These are phyloP conservation scores for Pythium sukuiense DNA, from an alignment of 352 stramenopile genomes.

Conservation along the genomic window DNA sequence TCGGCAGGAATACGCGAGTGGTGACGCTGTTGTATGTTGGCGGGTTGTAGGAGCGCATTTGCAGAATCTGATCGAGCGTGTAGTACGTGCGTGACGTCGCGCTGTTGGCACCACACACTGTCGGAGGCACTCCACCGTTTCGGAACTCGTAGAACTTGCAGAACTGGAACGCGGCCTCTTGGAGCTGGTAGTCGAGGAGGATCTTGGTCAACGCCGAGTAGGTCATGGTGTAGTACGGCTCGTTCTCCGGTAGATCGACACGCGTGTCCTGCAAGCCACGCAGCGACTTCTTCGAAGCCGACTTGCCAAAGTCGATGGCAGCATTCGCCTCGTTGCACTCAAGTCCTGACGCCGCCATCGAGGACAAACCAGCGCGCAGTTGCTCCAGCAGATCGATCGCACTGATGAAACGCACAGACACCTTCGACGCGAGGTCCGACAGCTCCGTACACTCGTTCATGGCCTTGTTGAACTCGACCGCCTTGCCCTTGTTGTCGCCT, in stretches of 20 bases:
- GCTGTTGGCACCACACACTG: constrained; percentile 2
- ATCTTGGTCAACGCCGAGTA: constrained; percentile 11
- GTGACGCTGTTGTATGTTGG: neutral
- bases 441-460: no score
- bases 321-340: no score
- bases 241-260: neutral
- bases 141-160: constrained; percentile 24
- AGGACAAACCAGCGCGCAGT: no score
- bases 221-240: constrained; percentile 17
- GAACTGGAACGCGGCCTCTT: constrained; percentile 20
- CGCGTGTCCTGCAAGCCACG: neutral
- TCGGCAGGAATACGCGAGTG: constrained; percentile 7
- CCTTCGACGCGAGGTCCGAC: no score
- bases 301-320: no score
- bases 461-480: no score
- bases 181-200: constrained; percentile 12
- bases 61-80: constrained; percentile 9
- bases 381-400: no score
- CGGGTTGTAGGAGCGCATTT: constrained; percentile 11
- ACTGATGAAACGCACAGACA: no score
- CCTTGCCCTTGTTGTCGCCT: no score
- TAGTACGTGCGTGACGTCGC: constrained; percentile 4
- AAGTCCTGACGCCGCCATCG: no score
- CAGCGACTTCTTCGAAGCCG: no score
- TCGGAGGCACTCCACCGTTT: constrained; percentile 7